These are phyloP conservation scores for Mortierella sp. DNA, from an alignment of 371 early-diverging fungal genomes.

Conservation along the genomic window DNA sequence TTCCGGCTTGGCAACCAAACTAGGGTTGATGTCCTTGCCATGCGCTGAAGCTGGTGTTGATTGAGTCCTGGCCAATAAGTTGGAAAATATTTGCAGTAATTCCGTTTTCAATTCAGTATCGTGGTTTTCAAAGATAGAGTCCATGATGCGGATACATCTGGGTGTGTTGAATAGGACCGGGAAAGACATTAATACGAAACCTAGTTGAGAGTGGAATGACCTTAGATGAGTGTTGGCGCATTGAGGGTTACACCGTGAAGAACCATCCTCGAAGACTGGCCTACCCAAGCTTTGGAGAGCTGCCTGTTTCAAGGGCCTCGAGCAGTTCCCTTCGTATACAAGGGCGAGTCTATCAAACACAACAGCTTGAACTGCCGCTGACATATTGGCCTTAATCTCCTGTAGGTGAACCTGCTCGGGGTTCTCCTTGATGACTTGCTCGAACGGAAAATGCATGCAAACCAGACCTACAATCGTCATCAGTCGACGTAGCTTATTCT, in stretches of 20 bases:
- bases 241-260: too few species aligned
- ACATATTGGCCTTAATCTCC: conserved; percentile 33
- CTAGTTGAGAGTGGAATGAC: conserved; percentile 50
- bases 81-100: conserved; percentile 74
- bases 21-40: conserved; percentile 7
- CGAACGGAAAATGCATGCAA: conserved; percentile 83
- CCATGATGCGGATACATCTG: conserved; percentile 71
- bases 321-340: conserved; percentile 10
- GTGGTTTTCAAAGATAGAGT: conserved; percentile 66
- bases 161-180: conserved; percentile 76
- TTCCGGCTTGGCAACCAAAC: conserved; percentile 27
- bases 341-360: conserved; percentile 19
- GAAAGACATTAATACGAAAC: conserved; percentile 75
- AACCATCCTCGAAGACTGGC: background rate
- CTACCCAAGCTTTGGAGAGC: conserved; percentile 62
- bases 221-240: background rate
- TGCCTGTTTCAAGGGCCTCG: conserved; percentile 37
- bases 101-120: conserved; percentile 66
- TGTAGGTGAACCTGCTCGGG: conserved; percentile 56
- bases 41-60: conserved; percentile 50
- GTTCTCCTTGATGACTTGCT: conserved; percentile 59
- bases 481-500: conserved; percentile 60
- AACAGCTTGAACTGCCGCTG: conserved; percentile 11
- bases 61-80: conserved; percentile 77
- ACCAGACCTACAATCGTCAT: conserved; percentile 76